Evolutionary conservation across 2,329 filamentous ascomycete genomes (phyloP).

Genomic region (Fusarium miscanthi): DNA sequence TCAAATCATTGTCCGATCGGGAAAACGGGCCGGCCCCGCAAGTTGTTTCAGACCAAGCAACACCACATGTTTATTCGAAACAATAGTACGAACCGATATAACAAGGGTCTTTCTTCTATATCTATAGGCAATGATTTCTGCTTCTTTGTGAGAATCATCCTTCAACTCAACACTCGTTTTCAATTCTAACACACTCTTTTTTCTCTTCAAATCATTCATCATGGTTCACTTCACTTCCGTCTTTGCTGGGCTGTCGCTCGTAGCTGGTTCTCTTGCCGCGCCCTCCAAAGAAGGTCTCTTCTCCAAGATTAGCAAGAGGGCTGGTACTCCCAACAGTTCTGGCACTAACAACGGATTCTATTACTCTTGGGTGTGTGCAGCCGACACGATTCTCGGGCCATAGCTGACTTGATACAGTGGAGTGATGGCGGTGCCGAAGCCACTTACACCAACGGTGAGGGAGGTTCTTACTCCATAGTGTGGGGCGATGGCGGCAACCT

Average conservation of each 20-base stretch:
- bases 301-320: constrained; percentile 42
- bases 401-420: constrained; percentile 46
- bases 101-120: constrained; percentile 6
- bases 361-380: constrained; percentile 52
- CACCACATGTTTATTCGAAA: constrained; percentile 12
- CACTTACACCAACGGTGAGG: constrained; percentile 57
- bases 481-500: constrained; percentile 53
- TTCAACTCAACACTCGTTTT: constrained; percentile 21
- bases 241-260: constrained; percentile 41
- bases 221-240: constrained; percentile 44
- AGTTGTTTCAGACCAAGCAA: constrained; percentile 39
- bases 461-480: constrained; percentile 56
- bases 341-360: constrained; percentile 55
- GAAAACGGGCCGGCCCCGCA: constrained; percentile 10
- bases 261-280: constrained; percentile 35
- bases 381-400: background rate
- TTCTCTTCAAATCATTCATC: constrained; percentile 25
- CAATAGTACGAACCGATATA: constrained; percentile 10
- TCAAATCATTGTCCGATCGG: constrained; percentile 25
- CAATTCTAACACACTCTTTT: constrained; percentile 27
- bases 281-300: constrained; percentile 38
- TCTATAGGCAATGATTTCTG: background rate
- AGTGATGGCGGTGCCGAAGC: constrained; percentile 58
- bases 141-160: background rate
- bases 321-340: constrained; percentile 51